These are phyloP conservation scores for Podospora pseudopauciseta DNA, from an alignment of 495 filamentous ascomycete species.

Conservation along the genomic window DNA sequence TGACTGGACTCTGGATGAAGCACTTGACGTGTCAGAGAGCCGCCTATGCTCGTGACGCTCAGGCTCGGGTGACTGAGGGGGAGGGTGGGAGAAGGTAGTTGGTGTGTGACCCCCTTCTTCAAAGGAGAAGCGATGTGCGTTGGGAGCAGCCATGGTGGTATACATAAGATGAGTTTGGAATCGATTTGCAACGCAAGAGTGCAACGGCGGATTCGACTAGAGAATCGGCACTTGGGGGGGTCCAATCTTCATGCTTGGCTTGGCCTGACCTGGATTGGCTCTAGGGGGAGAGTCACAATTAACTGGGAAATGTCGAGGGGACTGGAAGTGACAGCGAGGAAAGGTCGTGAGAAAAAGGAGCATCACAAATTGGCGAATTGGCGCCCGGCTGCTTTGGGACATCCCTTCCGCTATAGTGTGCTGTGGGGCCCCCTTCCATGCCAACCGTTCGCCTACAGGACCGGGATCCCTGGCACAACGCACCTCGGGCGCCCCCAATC, in stretches of 20 bases:
- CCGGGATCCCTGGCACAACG: background rate
- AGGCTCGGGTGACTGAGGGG: constrained; percentile 4
- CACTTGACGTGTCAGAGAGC: constrained; percentile 30
- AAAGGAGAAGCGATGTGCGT: constrained; percentile 6
- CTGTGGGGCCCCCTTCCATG: background rate
- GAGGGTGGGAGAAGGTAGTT: constrained; percentile 11
- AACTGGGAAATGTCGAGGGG: constrained; percentile 13
- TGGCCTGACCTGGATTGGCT: constrained; percentile 11
- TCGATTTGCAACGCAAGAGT: constrained; percentile 3
- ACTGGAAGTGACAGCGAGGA: background rate
- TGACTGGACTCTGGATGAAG: constrained; percentile 28
- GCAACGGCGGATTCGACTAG: constrained; percentile 5
- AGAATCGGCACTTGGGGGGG: constrained; percentile 8
- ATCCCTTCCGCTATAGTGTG: background rate
- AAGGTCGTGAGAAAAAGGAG: background rate
- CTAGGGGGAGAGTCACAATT: constrained; percentile 11
- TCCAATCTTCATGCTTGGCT: constrained; percentile 6
- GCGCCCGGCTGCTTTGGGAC: constrained; percentile 1
- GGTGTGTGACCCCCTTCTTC: constrained; percentile 3
- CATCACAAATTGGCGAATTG: constrained; percentile 1
- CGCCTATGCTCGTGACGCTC: background rate
- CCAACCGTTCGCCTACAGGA: background rate
- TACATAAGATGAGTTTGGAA: constrained; percentile 9
- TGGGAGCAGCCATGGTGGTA: constrained; percentile 29
- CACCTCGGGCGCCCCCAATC: constrained; percentile 1